Percentiles rank a stretch among this genome's conserved stretches.
Evolutionary conservation across 192 early-diverging fungal genomes (phyloP).

Genomic region (Entomortierella chlamydospora): DNA sequence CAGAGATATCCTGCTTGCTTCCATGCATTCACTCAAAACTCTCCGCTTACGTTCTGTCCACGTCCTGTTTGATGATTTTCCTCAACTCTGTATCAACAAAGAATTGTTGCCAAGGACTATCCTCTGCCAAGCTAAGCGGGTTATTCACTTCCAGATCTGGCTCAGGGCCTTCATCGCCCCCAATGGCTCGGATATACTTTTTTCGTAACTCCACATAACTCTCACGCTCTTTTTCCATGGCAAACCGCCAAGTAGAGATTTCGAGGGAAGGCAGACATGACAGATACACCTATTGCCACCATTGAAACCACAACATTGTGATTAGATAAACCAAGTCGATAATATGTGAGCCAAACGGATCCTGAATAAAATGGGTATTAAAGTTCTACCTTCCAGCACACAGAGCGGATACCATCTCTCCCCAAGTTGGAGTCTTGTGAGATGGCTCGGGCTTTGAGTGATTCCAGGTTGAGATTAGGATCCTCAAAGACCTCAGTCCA

Average conservation of each 20-base stretch:
- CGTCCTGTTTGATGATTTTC: conserved; percentile 90
- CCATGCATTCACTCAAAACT: background rate
- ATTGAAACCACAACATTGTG: background rate
- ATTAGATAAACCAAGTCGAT: background rate
- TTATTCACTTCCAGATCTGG: conserved; percentile 82
- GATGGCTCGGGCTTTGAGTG: conserved; percentile 59
- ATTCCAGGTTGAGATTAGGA: conserved; percentile 55
- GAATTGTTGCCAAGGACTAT: conserved; percentile 96
- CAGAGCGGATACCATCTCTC: conserved; percentile 62
- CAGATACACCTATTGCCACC: conserved; percentile 59
- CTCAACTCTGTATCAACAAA: conserved; percentile 89
- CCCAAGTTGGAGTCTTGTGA: conserved; percentile 58
- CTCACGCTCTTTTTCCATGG: conserved; percentile 72
- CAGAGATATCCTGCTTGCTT: too few species aligned
- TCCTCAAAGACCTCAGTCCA: conserved; percentile 68
- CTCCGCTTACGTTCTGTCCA: conserved; percentile 84
- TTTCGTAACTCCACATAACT: conserved; percentile 74
- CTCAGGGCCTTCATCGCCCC: conserved; percentile 56
- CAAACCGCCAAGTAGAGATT: conserved; percentile 66
- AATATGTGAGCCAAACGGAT: too few species aligned
- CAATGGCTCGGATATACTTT: conserved; percentile 69
- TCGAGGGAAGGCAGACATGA: conserved; percentile 64
- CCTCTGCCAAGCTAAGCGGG: conserved; percentile 87
- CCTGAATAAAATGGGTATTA: background rate
- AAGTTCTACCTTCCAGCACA: conserved; percentile 67